Conservation (phyloP, 2,329 filamentous ascomycete species). For the Colletotrichum sp. region DNA sequence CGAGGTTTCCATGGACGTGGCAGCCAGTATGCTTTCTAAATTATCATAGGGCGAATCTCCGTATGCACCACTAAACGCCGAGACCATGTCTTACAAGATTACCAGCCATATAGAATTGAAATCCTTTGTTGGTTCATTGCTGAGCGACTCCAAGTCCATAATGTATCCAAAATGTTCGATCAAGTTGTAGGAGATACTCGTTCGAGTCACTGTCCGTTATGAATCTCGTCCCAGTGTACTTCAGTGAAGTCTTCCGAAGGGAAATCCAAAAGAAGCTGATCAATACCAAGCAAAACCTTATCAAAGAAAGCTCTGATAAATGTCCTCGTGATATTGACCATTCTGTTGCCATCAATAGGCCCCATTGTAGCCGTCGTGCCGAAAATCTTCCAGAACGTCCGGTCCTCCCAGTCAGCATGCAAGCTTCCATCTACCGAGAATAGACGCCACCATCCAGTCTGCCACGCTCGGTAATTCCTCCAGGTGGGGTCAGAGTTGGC, state of each 20-base stretch:
- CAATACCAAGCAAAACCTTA: neutral
- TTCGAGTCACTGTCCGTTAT: neutral
- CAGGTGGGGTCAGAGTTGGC: slow-evolving; percentile 6
- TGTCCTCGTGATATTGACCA: slow-evolving; percentile 6
- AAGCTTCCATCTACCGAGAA: slow-evolving; percentile 5
- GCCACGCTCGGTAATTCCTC: slow-evolving; percentile 11
- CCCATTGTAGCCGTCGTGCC: neutral
- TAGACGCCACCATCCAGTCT: slow-evolving; percentile 17
- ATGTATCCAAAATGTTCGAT: no score
- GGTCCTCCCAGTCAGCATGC: slow-evolving; percentile 18
- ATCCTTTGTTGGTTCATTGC: no score
- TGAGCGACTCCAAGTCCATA: no score
- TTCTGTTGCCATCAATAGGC: slow-evolving; percentile 11
- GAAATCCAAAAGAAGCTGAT: neutral
- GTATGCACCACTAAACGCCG: no score
- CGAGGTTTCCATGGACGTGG: no score
- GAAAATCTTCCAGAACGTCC: slow-evolving; percentile 15
- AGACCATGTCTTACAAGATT: no score
- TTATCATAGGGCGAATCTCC: no score
- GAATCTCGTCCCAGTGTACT: slow-evolving; percentile 4
- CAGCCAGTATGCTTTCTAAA: no score
- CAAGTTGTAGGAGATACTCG: no score
- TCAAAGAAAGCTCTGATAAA: slow-evolving; percentile 20
- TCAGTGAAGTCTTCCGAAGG: slow-evolving; percentile 5
- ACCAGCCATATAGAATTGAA: no score